Evolutionary conservation across 1,284 basidiomycete genomes (phyloP), one percentile per base, ranked within the genome.

Genomic region (Trichosporon ovoides): DNA sequence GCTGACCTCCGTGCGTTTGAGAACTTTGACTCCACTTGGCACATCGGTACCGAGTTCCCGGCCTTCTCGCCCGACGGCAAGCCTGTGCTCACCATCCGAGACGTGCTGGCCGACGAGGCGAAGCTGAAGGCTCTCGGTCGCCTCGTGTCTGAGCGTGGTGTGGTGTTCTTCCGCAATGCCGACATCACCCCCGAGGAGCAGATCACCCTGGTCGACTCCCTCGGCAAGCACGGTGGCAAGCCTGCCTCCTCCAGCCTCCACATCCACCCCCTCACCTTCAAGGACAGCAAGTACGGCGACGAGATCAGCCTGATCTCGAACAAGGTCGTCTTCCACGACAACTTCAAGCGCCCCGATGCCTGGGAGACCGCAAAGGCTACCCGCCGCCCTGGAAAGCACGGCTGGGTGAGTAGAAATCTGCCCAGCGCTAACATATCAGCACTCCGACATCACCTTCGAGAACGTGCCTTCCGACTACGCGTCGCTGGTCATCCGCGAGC

Each of bases 361-460:
- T 31, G 28, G 18, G 38, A 56, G 12, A 35, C 12, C 14, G 46
- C 53, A 13, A 56, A 66, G 28, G 49, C 65, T 1, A 31, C 61
- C 20, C 64, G 58, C 19, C 50, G 46, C 4, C 22, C 3, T 4
- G 59, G 43, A 19, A 36, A 46, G 24, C n/a, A 38, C 49, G 35
- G 37, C 18, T 55, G 53, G 59, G 54, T 52, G 55, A 55, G 51
- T 22, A n/a, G n/a, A n/a, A 9, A 57, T 31, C 31, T n/a, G n/a
- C n/a, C n/a, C n/a, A n/a, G 24, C 65, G 59, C 20, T 49, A 43
- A 2, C 34, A 6, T 2, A 57, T 24, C 43, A 48, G 64, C 64
- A 66, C 65, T 37, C 82, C 0, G 85, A 88, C 72, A 85, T 87
- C 66, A 84, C 84, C 0, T 88, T 86, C 63, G 87, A 88, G 71